Base-by-base conservation (phyloP, 1,284 basidiomycete species). In the Apiotrichum gracile region DNA sequence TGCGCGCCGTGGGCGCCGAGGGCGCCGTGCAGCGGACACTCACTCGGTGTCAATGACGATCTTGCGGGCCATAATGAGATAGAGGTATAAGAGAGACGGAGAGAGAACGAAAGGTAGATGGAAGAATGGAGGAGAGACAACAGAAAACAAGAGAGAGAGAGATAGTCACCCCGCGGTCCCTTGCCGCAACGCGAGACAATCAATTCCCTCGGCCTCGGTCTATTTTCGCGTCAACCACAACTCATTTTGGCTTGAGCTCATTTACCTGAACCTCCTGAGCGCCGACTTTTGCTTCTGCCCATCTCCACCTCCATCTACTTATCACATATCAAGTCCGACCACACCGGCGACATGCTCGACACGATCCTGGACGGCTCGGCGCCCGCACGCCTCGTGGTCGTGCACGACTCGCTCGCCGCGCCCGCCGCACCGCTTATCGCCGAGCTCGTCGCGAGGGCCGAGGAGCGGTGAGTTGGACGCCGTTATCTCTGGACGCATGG, bases 11-110 rank as follows among this genome's bases (percentile, higher is more conserved):
- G n/a, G n/a, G n/a, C n/a, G n/a, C n/a, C n/a, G n/a, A n/a, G n/a
- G n/a, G n/a, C n/a, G n/a, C n/a, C n/a, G n/a, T 40, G 38, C 21
- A 9, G n/a, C 10, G 5, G 17, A 5, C 14, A 58, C 63, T 25
- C 44, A 65, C 66, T 76, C 74, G 10, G 74, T 76, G 51, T 76
- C 74, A 48, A 76, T 64, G 44, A 74, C 68, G 46, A 76, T 63
- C 56, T 73, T 73, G 29, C 60, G 59, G 22, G 61, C 57, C 66
- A 66, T 66, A 33, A 24, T 29, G 51, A 22, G 13, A 3, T 40
- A 35, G 17, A 9, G 29, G 31, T 31, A 14, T 31, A 8, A 22
- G 19, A 26, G 38, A 7, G 35, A 13, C 10, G 16, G n/a, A 2
- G 19, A n/a, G 35, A 25, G 19, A 13, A 12, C 49, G 37, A 25